Evolutionary conservation across 2,329 filamentous ascomycete genomes (phyloP).

Genomic region (Thelonectria discophora): DNA sequence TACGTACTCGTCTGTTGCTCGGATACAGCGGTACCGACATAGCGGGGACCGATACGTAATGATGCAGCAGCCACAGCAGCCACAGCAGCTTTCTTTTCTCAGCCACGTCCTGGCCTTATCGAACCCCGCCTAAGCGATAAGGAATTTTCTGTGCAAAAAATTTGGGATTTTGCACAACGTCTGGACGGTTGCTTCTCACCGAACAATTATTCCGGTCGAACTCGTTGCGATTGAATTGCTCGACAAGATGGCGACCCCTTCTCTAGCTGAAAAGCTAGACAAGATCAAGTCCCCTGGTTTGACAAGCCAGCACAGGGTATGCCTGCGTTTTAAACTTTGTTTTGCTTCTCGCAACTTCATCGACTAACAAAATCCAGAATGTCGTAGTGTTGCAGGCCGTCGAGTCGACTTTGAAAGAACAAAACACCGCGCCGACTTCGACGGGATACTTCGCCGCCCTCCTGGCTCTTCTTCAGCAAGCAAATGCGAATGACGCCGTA

Average conservation of each 20-base stretch:
- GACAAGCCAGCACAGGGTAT: conserved; percentile 91
- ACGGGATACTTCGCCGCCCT: conserved; percentile 98
- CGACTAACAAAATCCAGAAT: conserved; percentile 61
- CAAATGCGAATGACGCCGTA: conserved; percentile 71
- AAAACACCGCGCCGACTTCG: conserved; percentile 82
- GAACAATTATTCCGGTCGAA: conserved; percentile 37
- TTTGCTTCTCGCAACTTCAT: conserved; percentile 16
- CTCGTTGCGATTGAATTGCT: conserved; percentile 41
- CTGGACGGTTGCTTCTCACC: conserved; percentile 36
- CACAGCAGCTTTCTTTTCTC: conserved; percentile 4
- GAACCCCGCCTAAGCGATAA: conserved; percentile 43
- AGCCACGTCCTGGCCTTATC: conserved; percentile 37
- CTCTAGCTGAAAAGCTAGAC: conserved; percentile 87
- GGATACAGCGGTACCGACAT: conserved; percentile 46
- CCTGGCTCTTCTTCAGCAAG: conserved; percentile 84
- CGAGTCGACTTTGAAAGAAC: conserved; percentile 89
- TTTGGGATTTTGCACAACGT: conserved; percentile 40
- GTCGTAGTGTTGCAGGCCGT: conserved; percentile 88
- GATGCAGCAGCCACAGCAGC: conserved; percentile 24
- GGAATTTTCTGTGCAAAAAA: conserved; percentile 41
- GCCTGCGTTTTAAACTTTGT: conserved; percentile 32
- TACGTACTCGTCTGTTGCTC: conserved; percentile 32
- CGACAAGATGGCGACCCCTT: conserved; percentile 57
- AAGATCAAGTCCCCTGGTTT: conserved; percentile 97
- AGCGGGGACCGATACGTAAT: conserved; percentile 29